Base-by-base conservation (phyloP, 768 basidiomycete genomes). In the Cyclocybe cylindracea region DNA sequence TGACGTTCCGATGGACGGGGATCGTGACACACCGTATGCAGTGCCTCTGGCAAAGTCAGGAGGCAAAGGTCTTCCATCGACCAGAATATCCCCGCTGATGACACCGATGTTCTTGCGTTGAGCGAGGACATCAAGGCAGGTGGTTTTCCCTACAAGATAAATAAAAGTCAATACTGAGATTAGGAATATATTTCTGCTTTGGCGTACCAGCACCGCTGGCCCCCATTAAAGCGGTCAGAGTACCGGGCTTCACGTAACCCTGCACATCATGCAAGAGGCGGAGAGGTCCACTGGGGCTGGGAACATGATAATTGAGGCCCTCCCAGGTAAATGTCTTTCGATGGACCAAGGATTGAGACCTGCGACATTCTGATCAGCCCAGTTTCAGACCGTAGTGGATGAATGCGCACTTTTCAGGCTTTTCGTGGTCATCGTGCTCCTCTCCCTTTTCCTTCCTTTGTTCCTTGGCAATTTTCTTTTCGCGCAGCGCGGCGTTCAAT, bases 211-310 rank as follows among this genome's bases (percentile, higher is more conserved):
- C 89, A 46, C 89, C 89, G 52, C 85, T 86, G 10, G 87, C 87
- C 53, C 92, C 92, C 91, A 95, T 92, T 7, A 95, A 76, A 1
- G 91, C 93, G 0, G 92, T 93, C 55, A 94, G 67, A n/a, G 85
- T 91, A 3, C 91, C 93, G 7, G 93, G 93, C 59, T 86, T 87
- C 39, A 91, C 88, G 61, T 85, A 93, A 0, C 91, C 91, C 54
- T 77, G 79, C 13, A 94, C 82, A 56, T 91, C 84, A 59, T 91
- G 82, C 35, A 94, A 77, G 7, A 94, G 73, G 37, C 82, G 77
- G 7, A 71, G 75, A 10, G 73, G 75, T 7, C 87, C 87, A 24
- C 77, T 78, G 0, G 82, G 74, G 0, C 86, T 79, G 0, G 87
- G 89, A 0, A 93, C 86, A 59, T 80, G 76, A 60, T 94, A 95